A percentile compares a stretch with the other conserved stretches of the same genome.
Conservation (phyloP, 2,329 filamentous ascomycete genomes). For the Ramularia endophylla region DNA sequence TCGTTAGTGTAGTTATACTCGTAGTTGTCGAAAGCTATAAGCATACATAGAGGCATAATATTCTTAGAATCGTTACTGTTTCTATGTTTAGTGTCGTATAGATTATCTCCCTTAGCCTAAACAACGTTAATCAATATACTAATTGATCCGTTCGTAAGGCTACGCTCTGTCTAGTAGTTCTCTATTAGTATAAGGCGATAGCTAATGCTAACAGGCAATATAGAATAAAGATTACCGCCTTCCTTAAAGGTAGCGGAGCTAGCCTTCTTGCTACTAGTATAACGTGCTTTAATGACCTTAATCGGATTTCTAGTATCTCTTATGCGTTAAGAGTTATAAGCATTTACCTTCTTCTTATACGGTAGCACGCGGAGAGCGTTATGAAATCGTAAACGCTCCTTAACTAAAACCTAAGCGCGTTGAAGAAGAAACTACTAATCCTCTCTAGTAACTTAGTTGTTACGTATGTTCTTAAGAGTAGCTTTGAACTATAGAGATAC, state of each 20-base stretch:
- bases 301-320: background rate
- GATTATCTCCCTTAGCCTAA: background rate
- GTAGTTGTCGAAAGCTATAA: background rate
- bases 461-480: background rate
- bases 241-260: background rate
- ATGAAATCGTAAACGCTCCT: too few species aligned
- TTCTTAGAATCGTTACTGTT: background rate
- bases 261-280: background rate
- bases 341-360: background rate
- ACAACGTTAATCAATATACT: background rate
- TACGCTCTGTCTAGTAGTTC: too few species aligned
- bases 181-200: background rate
- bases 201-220: background rate
- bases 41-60: background rate
- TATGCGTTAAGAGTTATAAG: background rate
- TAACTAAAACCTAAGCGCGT: too few species aligned
- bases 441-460: too few species aligned
- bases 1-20: background rate
- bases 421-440: too few species aligned
- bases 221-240: background rate
- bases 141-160: background rate
- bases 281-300: background rate
- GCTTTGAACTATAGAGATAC: background rate
- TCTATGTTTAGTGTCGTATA: background rate
- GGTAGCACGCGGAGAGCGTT: too few species aligned